phyloP scores from a whole-genome alignment of 768 basidiomycete genomes.

The Suillus plorans region DNA sequence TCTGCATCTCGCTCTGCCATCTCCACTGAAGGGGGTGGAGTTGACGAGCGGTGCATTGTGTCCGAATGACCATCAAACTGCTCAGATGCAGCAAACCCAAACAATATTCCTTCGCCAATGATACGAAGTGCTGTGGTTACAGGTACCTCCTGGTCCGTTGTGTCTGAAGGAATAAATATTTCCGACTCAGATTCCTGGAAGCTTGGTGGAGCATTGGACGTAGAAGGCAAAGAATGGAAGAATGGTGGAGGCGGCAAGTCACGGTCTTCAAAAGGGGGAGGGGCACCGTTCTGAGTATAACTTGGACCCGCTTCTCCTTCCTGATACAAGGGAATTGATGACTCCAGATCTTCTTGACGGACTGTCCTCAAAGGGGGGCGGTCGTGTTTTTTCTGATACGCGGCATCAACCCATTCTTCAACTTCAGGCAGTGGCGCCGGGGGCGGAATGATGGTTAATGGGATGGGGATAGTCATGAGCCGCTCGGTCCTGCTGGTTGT shows the following conservation, averaged over 20 bases:
- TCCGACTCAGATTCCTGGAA: constrained; percentile 82
- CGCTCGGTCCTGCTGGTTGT: constrained; percentile 66
- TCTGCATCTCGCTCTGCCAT: constrained; percentile 72
- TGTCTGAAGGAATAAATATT: constrained; percentile 59
- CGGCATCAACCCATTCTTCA: constrained; percentile 66
- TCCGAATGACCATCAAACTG: constrained; percentile 84
- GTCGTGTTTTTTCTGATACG: constrained; percentile 89
- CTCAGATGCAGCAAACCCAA: constrained; percentile 68
- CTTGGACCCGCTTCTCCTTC: constrained; percentile 79
- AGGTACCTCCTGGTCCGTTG: constrained; percentile 29
- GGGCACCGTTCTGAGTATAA: constrained; percentile 58
- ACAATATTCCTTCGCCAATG: constrained; percentile 72
- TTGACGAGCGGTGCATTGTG: constrained; percentile 58
- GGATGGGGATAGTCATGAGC: constrained; percentile 62
- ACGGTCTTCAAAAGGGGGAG: constrained; percentile 84
- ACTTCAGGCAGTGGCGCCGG: constrained; percentile 80
- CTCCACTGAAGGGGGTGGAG: constrained; percentile 77
- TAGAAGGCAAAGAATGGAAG: constrained; percentile 58
- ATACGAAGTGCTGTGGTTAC: constrained; percentile 38
- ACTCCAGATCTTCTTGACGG: constrained; percentile 64
- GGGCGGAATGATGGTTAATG: constrained; percentile 69
- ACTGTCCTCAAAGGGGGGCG: constrained; percentile 72
- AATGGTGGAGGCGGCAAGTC: constrained; percentile 71
- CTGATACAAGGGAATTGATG: constrained; percentile 62
- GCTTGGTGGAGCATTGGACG: constrained; percentile 61